A percentile compares a stretch with the other conserved stretches of the same genome.
Evolutionary conservation across 345 rosid species (phyloP).

Genomic region (Lagerstroemia speciosa): DNA sequence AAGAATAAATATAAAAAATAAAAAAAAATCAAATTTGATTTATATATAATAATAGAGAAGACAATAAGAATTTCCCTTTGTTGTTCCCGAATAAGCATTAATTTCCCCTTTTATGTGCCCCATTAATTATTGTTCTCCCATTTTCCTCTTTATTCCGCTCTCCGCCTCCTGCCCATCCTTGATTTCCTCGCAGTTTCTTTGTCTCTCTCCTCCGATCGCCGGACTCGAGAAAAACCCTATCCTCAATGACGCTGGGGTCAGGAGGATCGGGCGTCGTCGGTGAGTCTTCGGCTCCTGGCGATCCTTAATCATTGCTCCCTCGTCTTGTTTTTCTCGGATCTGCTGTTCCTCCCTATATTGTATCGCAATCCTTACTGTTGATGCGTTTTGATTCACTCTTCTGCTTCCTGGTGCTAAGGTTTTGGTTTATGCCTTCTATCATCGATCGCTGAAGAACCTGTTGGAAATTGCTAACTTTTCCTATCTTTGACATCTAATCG

Average conservation of each 20-base stretch:
- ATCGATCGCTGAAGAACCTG: not conserved
- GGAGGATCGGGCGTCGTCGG: slow-evolving; percentile 14
- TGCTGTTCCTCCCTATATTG: not conserved
- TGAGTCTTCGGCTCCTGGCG: not conserved
- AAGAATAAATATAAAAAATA: too few species aligned
- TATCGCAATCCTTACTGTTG: not conserved
- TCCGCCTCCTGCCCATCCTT: not conserved
- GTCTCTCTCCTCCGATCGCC: not conserved
- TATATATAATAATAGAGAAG: too few species aligned
- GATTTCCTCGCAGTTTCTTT: not conserved
- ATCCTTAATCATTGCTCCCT: not conserved
- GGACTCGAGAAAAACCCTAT: not conserved
- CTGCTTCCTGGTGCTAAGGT: not conserved
- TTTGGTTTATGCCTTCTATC: not conserved
- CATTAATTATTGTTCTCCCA: too few species aligned
- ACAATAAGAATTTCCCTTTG: not conserved
- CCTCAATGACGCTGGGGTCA: slow-evolving; percentile 11
- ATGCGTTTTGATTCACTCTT: not conserved
- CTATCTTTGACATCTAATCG: not conserved
- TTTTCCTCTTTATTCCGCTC: not conserved
- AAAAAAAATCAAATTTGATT: too few species aligned
- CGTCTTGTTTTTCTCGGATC: not conserved
- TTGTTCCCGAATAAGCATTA: slow-evolving; percentile 1
- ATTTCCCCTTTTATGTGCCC: too few species aligned
- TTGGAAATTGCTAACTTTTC: not conserved